A percentile compares a stretch with the other conserved stretches of the same genome.
Conservation (phyloP, 257 asterid genomes). For the Ilex asprella region DNA sequence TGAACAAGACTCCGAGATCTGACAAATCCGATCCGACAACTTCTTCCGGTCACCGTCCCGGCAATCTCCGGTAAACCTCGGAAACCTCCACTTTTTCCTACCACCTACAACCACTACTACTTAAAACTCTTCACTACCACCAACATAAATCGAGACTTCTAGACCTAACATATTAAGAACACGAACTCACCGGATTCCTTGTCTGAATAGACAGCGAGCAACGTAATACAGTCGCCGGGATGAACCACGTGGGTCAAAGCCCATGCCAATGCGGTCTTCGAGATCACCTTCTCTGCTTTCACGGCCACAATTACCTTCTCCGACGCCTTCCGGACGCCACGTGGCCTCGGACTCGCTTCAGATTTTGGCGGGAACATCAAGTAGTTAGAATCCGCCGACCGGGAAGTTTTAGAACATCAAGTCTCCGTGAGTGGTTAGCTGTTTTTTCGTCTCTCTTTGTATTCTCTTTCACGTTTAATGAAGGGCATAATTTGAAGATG, state of each 20-base stretch:
- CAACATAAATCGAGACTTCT: too few relatives aligned
- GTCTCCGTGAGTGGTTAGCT: too few relatives aligned
- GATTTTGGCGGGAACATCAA: conserved; percentile 50
- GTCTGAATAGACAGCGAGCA: conserved; percentile 53
- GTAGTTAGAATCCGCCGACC: neutral
- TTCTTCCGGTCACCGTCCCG: conserved; percentile 28
- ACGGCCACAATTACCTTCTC: conserved; percentile 72
- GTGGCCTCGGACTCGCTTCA: conserved; percentile 13
- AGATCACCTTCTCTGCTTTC: conserved; percentile 65
- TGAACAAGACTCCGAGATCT: conserved; percentile 75
- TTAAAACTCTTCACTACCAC: too few relatives aligned
- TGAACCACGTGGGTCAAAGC: conserved; percentile 70
- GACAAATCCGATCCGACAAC: conserved; percentile 50
- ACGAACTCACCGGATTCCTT: conserved; percentile 28
- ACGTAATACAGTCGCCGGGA: conserved; percentile 63
- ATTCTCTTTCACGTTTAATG: too few relatives aligned
- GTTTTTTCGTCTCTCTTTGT: too few relatives aligned
- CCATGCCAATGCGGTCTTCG: conserved; percentile 67
- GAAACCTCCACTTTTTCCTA: conserved; percentile 63
- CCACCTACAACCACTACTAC: conserved; percentile 23
- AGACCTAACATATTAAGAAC: too few relatives aligned
- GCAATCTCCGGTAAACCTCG: conserved; percentile 43
- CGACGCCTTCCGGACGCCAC: conserved; percentile 17
- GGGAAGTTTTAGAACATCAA: neutral
- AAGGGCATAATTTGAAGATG: too few relatives aligned